Percentiles rank a stretch among this genome's conserved stretches.
These are phyloP conservation scores for Acanthamoeba triangularis DNA, from an alignment of 208 protist genomes.

Conservation along the genomic window DNA sequence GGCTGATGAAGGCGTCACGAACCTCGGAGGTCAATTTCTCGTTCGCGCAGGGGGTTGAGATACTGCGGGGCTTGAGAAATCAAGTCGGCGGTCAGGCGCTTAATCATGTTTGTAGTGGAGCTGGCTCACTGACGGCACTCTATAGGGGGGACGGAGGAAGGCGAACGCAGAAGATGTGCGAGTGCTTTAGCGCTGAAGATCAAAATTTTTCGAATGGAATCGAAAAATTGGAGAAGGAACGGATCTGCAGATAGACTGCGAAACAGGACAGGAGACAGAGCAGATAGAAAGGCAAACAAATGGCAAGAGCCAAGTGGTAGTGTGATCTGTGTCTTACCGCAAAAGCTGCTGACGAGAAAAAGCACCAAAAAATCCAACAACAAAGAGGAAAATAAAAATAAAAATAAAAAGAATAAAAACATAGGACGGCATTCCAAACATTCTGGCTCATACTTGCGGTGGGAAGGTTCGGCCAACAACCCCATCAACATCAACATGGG, in stretches of 20 bases:
- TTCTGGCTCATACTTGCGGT: background rate
- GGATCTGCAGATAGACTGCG: background rate
- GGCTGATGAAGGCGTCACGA: conserved; percentile 29
- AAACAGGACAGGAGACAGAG: background rate
- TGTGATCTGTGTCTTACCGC: conserved; percentile 55
- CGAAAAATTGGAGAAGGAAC: background rate
- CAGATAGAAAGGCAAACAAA: background rate
- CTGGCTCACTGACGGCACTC: background rate
- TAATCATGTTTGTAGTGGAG: conserved; percentile 1
- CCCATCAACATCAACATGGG: background rate
- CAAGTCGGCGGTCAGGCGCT: conserved; percentile 89
- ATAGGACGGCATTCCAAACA: background rate
- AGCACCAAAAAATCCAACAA: background rate
- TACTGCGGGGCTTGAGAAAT: conserved; percentile 85
- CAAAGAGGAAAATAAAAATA: background rate
- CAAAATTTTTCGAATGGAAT: background rate
- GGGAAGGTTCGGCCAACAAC: too few relatives aligned
- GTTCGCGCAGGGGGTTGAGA: conserved; percentile 89
- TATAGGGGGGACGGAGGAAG: background rate
- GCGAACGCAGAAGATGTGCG: background rate
- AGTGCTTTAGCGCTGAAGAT: conserved; percentile 8
- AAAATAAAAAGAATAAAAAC: background rate
- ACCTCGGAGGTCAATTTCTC: conserved; percentile 90
- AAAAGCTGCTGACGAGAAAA: background rate
- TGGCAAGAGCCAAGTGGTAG: conserved; percentile 44